Evolutionary conservation across 768 basidiomycete genomes (phyloP).

Genomic region (Suillus fuscotomentosus): DNA sequence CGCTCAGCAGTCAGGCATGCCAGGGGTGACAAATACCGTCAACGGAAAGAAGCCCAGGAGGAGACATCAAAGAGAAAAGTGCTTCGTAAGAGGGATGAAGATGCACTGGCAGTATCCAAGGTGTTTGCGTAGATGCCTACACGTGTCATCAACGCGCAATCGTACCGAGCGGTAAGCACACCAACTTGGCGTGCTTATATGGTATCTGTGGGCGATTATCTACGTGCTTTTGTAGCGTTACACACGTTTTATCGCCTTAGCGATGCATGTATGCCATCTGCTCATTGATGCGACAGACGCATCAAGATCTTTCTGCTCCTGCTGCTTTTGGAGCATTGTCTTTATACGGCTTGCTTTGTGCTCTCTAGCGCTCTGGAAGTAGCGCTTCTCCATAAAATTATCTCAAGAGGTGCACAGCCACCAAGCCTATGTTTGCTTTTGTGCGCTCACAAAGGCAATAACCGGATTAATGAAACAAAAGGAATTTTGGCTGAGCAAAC

Average conservation of each 20-base stretch:
- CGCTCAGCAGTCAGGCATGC: slow-evolving; percentile 67
- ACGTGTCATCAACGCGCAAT: background rate
- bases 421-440: slow-evolving; percentile 17
- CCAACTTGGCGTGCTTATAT: slow-evolving; percentile 1
- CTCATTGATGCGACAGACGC: background rate
- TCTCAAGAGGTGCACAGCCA: slow-evolving; percentile 9
- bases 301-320: background rate
- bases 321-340: background rate
- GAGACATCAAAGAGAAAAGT: slow-evolving; percentile 66
- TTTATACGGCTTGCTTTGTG: background rate
- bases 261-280: background rate
- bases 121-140: slow-evolving; percentile 69
- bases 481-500: slow-evolving; percentile 4
- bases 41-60: slow-evolving; percentile 75
- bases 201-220: slow-evolving; percentile 6
- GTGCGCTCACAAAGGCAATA: slow-evolving; percentile 28
- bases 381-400: slow-evolving; percentile 18
- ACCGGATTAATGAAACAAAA: slow-evolving; percentile 25
- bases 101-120: slow-evolving; percentile 80
- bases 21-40: slow-evolving; percentile 79
- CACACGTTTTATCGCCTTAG: background rate
- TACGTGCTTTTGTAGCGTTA: background rate
- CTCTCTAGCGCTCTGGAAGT: background rate
- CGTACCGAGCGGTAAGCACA: background rate
- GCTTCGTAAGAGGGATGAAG: slow-evolving; percentile 62